Conservation (phyloP, 2,329 filamentous ascomycete species). For the Huntiella moniliformis region DNA sequence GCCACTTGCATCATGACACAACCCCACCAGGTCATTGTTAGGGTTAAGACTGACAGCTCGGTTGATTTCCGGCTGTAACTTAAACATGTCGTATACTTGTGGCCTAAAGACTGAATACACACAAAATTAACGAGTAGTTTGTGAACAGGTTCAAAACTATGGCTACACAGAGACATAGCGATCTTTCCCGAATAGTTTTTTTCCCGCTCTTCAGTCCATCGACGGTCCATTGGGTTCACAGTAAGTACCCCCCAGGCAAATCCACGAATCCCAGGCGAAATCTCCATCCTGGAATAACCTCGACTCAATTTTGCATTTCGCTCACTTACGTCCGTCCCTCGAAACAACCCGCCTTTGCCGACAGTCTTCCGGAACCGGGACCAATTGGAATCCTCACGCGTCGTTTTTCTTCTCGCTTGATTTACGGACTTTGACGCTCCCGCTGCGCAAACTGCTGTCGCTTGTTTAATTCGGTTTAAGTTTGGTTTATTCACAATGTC, state of each 20-base stretch:
- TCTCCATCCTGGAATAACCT: constrained; percentile 1
- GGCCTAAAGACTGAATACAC: background rate
- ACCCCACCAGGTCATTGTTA: background rate
- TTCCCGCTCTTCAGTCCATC: constrained; percentile 27
- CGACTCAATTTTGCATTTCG: too few species aligned
- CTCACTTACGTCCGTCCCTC: too few species aligned
- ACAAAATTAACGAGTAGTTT: background rate
- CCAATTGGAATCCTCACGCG: constrained; percentile 12
- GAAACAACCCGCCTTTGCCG: too few species aligned
- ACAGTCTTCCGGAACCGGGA: constrained; percentile 6
- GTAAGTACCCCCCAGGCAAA: background rate
- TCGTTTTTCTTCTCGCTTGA: constrained; percentile 8
- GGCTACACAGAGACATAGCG: constrained; percentile 24
- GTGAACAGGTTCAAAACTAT: constrained; percentile 1
- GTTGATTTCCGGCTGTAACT: constrained; percentile 4
- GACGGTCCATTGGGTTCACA: constrained; percentile 15
- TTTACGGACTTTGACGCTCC: background rate
- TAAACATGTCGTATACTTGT: background rate
- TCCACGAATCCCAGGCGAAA: constrained; percentile 4
- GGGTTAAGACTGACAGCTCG: background rate
- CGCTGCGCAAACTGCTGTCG: background rate
- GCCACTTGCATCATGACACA: background rate
- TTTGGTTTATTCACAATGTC: too few species aligned
- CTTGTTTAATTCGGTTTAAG: too few species aligned
- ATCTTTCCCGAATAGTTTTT: constrained; percentile 27